Evolutionary conservation across 768 basidiomycete species (phyloP).

Genomic region (Rubroboletus pulcherrimus): DNA sequence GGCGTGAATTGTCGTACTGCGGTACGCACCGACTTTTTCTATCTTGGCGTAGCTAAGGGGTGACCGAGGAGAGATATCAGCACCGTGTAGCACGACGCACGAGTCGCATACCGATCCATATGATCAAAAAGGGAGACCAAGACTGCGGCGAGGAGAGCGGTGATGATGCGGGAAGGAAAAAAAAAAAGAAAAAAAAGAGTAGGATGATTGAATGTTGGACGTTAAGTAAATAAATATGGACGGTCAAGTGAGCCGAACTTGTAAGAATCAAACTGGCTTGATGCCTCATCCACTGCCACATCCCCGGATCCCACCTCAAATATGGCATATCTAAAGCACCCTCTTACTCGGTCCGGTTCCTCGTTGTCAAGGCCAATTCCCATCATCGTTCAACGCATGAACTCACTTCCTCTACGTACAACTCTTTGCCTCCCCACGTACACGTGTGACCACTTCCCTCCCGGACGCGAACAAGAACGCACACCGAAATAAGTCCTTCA

Average conservation of each 20-base stretch:
- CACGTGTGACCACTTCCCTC: not conserved
- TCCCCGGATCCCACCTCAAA: not conserved
- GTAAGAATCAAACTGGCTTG: constrained; percentile 2
- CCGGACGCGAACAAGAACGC: not conserved
- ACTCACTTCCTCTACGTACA: not conserved
- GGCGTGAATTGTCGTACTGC: constrained; percentile 6
- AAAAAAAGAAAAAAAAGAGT: not conserved
- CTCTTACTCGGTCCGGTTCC: not conserved
- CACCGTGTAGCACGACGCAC: constrained; percentile 3
- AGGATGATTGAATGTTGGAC: constrained; percentile 6
- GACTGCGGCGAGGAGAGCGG: not conserved
- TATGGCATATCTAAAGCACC: not conserved
- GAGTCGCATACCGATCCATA: constrained; percentile 34
- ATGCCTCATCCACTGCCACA: constrained; percentile 14
- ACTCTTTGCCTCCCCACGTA: not conserved
- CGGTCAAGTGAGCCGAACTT: constrained; percentile 17
- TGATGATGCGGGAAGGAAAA: constrained; percentile 5
- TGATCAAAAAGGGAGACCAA: constrained; percentile 2
- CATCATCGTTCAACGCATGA: constrained; percentile 1
- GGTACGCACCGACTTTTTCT: constrained; percentile 91
- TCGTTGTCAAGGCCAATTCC: constrained; percentile 16
- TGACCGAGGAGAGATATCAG: constrained; percentile 18
- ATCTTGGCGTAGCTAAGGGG: constrained; percentile 86
- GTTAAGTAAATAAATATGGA: constrained; percentile 14
- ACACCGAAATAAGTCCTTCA: not conserved